Evolutionary conservation across 176 grass and related monocot species (phyloP).

Genomic region (Hsuehochloa calcarea): DNA sequence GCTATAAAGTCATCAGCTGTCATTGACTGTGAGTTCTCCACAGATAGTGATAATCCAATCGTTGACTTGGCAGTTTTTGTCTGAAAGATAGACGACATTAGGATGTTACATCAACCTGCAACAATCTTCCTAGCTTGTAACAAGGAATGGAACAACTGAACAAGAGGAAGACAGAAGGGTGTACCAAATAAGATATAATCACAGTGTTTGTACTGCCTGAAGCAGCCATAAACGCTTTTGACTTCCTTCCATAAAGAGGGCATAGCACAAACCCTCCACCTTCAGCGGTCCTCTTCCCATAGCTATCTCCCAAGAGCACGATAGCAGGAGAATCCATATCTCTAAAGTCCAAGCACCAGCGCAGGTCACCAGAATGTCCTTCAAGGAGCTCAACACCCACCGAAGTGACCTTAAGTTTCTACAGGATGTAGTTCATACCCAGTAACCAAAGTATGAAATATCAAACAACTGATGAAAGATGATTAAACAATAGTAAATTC

Average conservation of each 20-base stretch:
- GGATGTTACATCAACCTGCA: conserved; percentile 8
- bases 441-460: conserved; percentile 28
- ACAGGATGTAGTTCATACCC: conserved; percentile 24
- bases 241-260: conserved; percentile 90
- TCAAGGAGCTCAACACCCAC: conserved; percentile 84
- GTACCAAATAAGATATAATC: conserved; percentile 90
- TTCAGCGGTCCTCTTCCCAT: conserved; percentile 74
- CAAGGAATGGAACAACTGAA: not conserved
- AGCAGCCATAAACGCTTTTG: conserved; percentile 90
- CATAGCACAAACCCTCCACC: conserved; percentile 90
- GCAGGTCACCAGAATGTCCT: conserved; percentile 61
- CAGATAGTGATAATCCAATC: conserved; percentile 68
- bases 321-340: conserved; percentile 91
- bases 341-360: conserved; percentile 98
- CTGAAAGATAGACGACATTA: conserved; percentile 45
- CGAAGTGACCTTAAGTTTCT: conserved; percentile 94
- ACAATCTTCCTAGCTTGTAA: not conserved
- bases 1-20: conserved; percentile 77
- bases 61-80: conserved; percentile 77
- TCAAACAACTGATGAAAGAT: not conserved
- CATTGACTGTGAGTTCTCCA: conserved; percentile 82
- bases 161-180: not conserved
- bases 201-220: conserved; percentile 70
- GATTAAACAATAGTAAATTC: conserved; percentile 23
- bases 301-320: conserved; percentile 66